Base-by-base conservation (phyloP, 1,284 basidiomycete species). In the Coniferiporia weirii region DNA sequence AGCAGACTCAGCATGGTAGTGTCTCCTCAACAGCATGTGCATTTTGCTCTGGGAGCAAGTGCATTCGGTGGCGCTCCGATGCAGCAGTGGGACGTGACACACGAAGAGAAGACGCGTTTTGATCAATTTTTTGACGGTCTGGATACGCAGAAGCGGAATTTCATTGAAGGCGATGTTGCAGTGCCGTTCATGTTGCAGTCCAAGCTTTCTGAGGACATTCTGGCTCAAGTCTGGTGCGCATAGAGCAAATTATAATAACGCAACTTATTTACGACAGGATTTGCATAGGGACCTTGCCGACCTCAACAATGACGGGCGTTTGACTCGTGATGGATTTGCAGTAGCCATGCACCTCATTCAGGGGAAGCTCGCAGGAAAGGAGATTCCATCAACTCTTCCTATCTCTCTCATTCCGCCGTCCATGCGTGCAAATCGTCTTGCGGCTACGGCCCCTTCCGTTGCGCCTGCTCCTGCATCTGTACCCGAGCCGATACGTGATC, bases 121-220 rank as follows among this genome's bases (percentile, higher is more conserved):
- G 95, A 99, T 70, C 76, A 76, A 13, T 90, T 89, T 74, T 99
- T 98, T 68, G 85, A 91, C 59, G 79, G 79, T 34, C 80, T 99
- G 38, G 97, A 99, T 71, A 73, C 80, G 13, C 79, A 83, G 63
- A 85, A 83, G 65, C 81, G 77, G 61, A 95, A 95, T 1, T 90
- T 80, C 66, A 91, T 99, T 36, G 94, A 96, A 67, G 95, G 95
- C 9, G 93, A 96, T 63, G 84, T 92, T 20, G 97, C 95, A 3
- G 97, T 98, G 0, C 93, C 93, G 4, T 99, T 99, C 73, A 92
- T 99, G 87, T 75, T 97, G 63, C 89, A 95, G 72, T 96, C 94
- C 54, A 89, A 93, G 61, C 76, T 99, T 45, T 81, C 89, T 4
- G 92, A 93, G 64, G 85, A 89, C 17, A 80, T 85, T 17, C 80